Evolutionary conservation across 139 green algal genomes (phyloP).

Genomic region (Chlamydomonas incerta): DNA sequence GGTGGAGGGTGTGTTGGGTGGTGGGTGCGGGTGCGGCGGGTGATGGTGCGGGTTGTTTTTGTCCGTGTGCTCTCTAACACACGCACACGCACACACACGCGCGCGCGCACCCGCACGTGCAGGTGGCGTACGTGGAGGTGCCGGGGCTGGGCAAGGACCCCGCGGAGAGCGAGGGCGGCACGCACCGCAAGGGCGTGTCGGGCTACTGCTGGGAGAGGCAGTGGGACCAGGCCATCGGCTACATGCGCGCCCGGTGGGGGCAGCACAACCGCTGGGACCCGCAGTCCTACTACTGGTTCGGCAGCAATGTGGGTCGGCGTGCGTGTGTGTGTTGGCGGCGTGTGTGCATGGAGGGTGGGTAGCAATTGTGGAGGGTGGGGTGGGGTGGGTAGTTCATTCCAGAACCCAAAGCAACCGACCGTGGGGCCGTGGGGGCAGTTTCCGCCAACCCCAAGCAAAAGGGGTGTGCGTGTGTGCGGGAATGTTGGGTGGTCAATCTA

Average conservation of each 20-base stretch:
- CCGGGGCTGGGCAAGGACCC: constrained; percentile 12
- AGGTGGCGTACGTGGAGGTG: constrained; percentile 15
- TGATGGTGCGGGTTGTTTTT: too few relatives aligned
- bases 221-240: constrained; percentile 24
- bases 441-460: too few relatives aligned
- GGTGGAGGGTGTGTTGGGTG: neutral
- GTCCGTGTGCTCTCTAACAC: too few relatives aligned
- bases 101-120: too few relatives aligned
- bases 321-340: neutral
- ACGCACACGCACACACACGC: too few relatives aligned
- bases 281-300: constrained; percentile 13
- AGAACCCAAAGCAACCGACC: too few relatives aligned
- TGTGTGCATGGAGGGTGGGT: too few relatives aligned
- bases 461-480: too few relatives aligned
- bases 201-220: constrained; percentile 23
- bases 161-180: constrained; percentile 8
- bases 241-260: constrained; percentile 18
- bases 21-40: neutral
- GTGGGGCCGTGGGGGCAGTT: too few relatives aligned
- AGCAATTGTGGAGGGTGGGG: neutral
- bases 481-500: too few relatives aligned
- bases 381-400: neutral
- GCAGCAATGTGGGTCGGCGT: neutral
- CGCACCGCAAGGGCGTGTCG: constrained; percentile 8
- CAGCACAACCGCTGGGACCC: constrained; percentile 8